Percentiles rank a stretch among this genome's conserved stretches.
Conservation (phyloP, 345 rosid genomes). For the Lepidium sativum region DNA sequence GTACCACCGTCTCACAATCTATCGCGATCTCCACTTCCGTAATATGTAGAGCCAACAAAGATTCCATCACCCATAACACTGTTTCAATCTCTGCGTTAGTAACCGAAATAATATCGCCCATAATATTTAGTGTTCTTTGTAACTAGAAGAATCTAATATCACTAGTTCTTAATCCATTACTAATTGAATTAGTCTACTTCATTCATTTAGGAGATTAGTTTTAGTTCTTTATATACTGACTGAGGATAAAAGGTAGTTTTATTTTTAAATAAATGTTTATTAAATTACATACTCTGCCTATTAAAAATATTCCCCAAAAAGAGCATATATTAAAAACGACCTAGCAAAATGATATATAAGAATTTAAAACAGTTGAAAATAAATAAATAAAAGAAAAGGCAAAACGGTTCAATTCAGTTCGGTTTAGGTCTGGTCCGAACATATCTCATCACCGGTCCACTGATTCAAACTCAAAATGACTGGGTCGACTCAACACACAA, state of each 20-base stretch:
- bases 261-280: neutral
- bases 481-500: neutral
- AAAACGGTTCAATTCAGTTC: conserved; percentile 29
- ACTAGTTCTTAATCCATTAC: neutral
- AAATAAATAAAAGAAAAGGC: neutral
- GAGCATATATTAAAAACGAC: conserved; percentile 3
- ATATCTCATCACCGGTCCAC: conserved; percentile 31
- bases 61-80: too few species aligned
- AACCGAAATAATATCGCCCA: too few species aligned
- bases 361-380: conserved; percentile 2
- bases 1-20: too few species aligned
- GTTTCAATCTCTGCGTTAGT: too few species aligned
- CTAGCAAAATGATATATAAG: conserved; percentile 16
- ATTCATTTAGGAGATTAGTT: neutral
- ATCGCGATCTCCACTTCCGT: too few species aligned
- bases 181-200: neutral
- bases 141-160: neutral
- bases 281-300: conserved; percentile 15
- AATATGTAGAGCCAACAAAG: too few species aligned
- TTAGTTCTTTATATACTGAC: neutral
- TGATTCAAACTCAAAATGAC: conserved; percentile 8
- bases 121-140: neutral
- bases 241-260: neutral
- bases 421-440: conserved; percentile 22
- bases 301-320: neutral